Conservation (phyloP, 2,329 filamentous ascomycete species). For the Lithohypha guttulata region DNA sequence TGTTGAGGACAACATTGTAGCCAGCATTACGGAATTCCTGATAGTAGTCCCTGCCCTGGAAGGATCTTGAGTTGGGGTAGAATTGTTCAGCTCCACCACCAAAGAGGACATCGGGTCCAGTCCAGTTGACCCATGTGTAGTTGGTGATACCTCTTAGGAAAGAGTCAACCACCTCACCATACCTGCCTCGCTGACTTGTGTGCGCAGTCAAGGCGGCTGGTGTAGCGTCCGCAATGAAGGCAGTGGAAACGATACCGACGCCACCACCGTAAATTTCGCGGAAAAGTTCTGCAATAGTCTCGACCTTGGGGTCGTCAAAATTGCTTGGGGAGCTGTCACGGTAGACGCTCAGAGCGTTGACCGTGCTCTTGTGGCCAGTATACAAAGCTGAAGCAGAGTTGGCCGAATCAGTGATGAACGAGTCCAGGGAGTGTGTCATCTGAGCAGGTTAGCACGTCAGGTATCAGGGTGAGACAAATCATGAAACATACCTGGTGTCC, state of each 20-base stretch:
- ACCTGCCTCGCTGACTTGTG: constrained; percentile 57
- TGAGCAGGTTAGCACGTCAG: too few species aligned
- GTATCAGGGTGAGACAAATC: too few species aligned
- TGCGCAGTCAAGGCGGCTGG: constrained; percentile 65
- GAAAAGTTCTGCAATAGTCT: constrained; percentile 53
- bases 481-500: constrained; percentile 57
- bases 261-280: constrained; percentile 46
- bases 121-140: constrained; percentile 68
- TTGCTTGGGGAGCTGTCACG: constrained; percentile 61
- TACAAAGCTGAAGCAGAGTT: constrained; percentile 76
- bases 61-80: constrained; percentile 53
- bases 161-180: constrained; percentile 63
- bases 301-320: constrained; percentile 78
- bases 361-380: constrained; percentile 71
- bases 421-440: constrained; percentile 78
- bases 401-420: constrained; percentile 76
- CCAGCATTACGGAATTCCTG: constrained; percentile 58
- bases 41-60: constrained; percentile 62
- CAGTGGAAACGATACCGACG: constrained; percentile 63
- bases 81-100: constrained; percentile 78
- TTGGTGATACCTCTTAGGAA: constrained; percentile 66
- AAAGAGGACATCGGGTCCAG: constrained; percentile 69
- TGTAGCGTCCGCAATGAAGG: constrained; percentile 70
- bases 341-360: constrained; percentile 74
- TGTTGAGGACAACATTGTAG: constrained; percentile 64